Evolutionary conservation across 2,329 filamentous ascomycete species (phyloP).

Genomic region (Alternaria consortialis): DNA sequence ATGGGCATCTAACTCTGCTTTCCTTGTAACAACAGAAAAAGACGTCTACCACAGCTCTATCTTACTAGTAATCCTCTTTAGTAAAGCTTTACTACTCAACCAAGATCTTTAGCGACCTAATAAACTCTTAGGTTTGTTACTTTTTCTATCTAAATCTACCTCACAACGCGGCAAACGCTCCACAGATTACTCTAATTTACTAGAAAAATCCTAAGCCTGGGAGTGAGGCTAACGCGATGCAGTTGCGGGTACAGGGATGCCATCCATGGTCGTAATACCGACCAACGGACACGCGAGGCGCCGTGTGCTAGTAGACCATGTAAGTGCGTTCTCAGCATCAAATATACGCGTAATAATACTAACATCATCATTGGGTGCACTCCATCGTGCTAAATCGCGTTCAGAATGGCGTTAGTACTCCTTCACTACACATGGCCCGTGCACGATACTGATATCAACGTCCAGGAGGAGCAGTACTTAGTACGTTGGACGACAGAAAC

Average conservation of each 20-base stretch:
- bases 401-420: slow-evolving; percentile 31
- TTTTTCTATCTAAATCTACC: background rate
- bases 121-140: background rate
- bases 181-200: background rate
- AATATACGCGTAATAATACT: background rate
- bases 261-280: slow-evolving; percentile 40
- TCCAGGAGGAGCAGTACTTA: slow-evolving; percentile 55
- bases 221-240: slow-evolving; percentile 7
- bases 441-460: slow-evolving; percentile 28
- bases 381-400: slow-evolving; percentile 39
- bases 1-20: background rate
- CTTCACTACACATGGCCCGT: slow-evolving; percentile 20
- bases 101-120: no score
- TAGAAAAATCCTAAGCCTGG: background rate
- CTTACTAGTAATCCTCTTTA: background rate
- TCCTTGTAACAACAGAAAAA: background rate
- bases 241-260: slow-evolving; percentile 30
- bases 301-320: slow-evolving; percentile 36
- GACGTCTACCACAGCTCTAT: background rate
- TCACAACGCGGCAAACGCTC: no score
- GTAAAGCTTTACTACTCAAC: background rate
- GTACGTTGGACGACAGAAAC: slow-evolving; percentile 49
- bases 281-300: slow-evolving; percentile 26
- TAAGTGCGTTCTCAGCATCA: slow-evolving; percentile 13
- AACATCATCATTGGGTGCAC: background rate